Evolutionary conservation across 108 stramenopile species (phyloP), one percentile per base, ranked within the genome.

Genomic region (Nitzschia palea): DNA sequence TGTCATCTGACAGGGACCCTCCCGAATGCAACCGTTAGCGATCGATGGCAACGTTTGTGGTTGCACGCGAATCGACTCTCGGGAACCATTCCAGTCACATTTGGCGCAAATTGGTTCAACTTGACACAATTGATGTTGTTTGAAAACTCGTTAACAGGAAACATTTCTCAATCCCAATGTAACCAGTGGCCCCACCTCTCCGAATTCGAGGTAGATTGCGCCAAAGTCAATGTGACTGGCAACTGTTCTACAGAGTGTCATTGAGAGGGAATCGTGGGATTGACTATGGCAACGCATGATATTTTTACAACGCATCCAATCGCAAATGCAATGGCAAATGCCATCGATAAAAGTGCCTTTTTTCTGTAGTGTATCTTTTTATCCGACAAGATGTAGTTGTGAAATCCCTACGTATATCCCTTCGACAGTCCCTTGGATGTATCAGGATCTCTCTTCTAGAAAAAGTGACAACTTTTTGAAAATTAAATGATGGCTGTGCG

Each of bases 11-110:
- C 70, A 0, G 71, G 67, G 32, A 42, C 63, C 18, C 28, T 76
- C 10, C 75, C 75, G 1, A 33, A 53, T 2, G 51, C 47, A 44
- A 35, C 73, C 2, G 53, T 9, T 6, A 43, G 22, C 14, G 34
- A 36, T 32, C 61, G 56, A 8, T 45, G 62, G 31, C 5, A 29
- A 30, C 14, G 67, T 10, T 23, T 79, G 36, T 31, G 28, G 25
- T 12, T 80, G 2, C 35, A 64, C 10, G n/a, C 48, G 4, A 81
- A 78, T 59, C 31, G 35, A 25, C 33, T 81, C 25, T 8, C 1
- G 14, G 80, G 80, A 22, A 31, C 10, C 10, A 71, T 81, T 29
- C 80, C 80, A 3, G 28, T 63, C 9, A 65, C 70, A 31, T 43
- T 81, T n/a, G 80, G 73, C 29, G 18, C 48, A 1, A 25, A 73